These are phyloP conservation scores for Trichomonascus vanleenenianus DNA, from an alignment of 805 yeast species.

Conservation along the genomic window DNA sequence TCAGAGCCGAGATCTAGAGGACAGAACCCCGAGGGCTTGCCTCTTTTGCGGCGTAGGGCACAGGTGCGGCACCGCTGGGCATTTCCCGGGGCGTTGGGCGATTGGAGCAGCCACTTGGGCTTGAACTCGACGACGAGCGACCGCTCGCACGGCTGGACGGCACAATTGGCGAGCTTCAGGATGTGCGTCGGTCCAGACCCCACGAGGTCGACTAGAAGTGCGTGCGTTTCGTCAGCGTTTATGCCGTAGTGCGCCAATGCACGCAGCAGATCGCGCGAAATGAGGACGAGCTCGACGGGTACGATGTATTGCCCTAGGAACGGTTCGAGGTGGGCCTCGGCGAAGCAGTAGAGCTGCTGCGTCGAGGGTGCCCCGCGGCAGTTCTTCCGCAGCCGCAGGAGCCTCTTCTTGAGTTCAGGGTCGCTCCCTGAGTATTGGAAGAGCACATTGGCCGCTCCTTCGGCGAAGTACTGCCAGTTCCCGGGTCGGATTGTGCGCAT, in stretches of 20 bases:
- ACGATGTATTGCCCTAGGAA: background rate
- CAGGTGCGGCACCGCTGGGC: constrained; percentile 48
- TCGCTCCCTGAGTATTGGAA: constrained; percentile 18
- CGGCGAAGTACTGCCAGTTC: constrained; percentile 39
- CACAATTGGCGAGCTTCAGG: background rate
- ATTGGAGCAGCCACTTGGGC: constrained; percentile 54
- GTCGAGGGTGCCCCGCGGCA: constrained; percentile 30
- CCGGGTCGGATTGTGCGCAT: background rate
- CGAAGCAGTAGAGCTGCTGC: constrained; percentile 21
- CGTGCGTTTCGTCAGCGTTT: background rate
- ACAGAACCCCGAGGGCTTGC: constrained; percentile 34
- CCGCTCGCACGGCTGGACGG: background rate
- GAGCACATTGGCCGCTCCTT: constrained; percentile 45
- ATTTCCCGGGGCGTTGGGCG: constrained; percentile 31
- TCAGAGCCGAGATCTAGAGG: constrained; percentile 36
- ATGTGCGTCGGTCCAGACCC: background rate
- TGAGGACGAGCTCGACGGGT: background rate
- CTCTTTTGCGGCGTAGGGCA: constrained; percentile 37
- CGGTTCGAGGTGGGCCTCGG: background rate
- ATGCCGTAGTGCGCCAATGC: background rate
- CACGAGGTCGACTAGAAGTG: background rate
- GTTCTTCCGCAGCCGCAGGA: constrained; percentile 30
- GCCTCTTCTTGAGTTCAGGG: constrained; percentile 22
- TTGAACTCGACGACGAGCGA: constrained; percentile 40
- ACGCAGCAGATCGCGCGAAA: background rate